Base-by-base conservation (phyloP, 768 basidiomycete species). In the Termitomyces sp. region DNA sequence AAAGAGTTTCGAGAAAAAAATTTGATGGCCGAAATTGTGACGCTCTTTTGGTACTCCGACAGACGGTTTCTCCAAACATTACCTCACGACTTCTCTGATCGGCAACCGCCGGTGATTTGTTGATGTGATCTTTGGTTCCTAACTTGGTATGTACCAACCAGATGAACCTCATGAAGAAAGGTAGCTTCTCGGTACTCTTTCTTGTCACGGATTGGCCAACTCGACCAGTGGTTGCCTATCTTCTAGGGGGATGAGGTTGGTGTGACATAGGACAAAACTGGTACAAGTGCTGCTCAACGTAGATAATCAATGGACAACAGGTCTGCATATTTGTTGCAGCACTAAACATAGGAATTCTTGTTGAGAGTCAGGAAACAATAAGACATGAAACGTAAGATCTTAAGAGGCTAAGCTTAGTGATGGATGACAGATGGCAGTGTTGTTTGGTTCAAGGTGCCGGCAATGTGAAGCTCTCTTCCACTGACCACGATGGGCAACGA, bases 401-500 rank as follows among this genome's bases (percentile, higher is more conserved):
- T n/a, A n/a, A 12, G 3, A 32, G 44, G 4, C 2, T 28, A 20
- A 10, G 42, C 40, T 42, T 38, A 53, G n/a, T 53, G 52, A 53
- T 53, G 54, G 32, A 20, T 26, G 22, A 38, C 46, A 20, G 54
- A 62, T 62, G 58, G 58, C 61, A 24, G 61, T 62, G 61, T 60
- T 60, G 58, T 63, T 63, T 60, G 61, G 52, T 45, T 48, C 33
- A 28, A 50, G 36, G n/a, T 22, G 35, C 24, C 8, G 16, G 6
- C 30, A 32, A 13, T 16, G 47, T 26, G 35, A 50, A 52, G 38
- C 55, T 57, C 55, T 61, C 56, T 56, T 45, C 28, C 61, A 63
- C 33, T 33, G 45, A 62, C 64, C 53, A 61, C 62, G 38, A 67
- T 67, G 66, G 64, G 64, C 59, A 60, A 62, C 42, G 57, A 57